These are phyloP conservation scores for Spirogloea muscicola DNA, from an alignment of 139 green algal species.

Conservation along the genomic window DNA sequence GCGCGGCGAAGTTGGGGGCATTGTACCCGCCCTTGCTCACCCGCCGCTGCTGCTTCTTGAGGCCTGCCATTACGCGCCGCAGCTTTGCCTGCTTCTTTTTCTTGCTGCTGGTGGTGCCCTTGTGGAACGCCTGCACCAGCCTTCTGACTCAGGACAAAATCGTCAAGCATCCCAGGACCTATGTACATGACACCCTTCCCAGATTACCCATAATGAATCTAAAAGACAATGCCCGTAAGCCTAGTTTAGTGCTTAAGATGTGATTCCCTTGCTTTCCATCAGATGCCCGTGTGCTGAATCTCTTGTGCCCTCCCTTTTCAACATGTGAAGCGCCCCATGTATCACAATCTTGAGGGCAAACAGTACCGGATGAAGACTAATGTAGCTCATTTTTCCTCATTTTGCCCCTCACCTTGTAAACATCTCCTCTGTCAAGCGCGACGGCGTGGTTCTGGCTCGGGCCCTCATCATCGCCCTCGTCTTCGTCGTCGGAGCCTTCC, in stretches of 20 bases:
- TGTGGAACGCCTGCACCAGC: conserved; percentile 80
- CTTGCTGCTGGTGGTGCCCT: conserved; percentile 80
- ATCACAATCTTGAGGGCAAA: no score
- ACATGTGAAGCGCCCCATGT: no score
- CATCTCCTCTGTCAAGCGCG: background rate
- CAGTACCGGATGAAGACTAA: no score
- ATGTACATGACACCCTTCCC: no score
- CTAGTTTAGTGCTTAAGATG: no score
- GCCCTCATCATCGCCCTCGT: conserved; percentile 56
- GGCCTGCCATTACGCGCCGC: conserved; percentile 71
- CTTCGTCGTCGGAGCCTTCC: conserved; percentile 47
- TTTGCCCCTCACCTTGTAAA: conserved; percentile 39
- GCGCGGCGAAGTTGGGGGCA: conserved; percentile 78
- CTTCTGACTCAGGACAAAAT: conserved; percentile 37
- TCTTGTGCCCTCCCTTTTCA: no score
- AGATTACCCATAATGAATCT: no score
- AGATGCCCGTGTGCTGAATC: no score
- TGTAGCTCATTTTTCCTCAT: no score
- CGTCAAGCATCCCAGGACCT: background rate
- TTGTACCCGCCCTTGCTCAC: conserved; percentile 14
- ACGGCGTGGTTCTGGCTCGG: conserved; percentile 20
- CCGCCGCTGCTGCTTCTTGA: conserved; percentile 66
- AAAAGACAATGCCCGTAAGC: no score
- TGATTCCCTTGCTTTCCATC: no score
- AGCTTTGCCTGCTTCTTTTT: conserved; percentile 93